These are phyloP conservation scores for Trametes sp. DNA, from an alignment of 1,284 basidiomycete genomes.

Conservation along the genomic window DNA sequence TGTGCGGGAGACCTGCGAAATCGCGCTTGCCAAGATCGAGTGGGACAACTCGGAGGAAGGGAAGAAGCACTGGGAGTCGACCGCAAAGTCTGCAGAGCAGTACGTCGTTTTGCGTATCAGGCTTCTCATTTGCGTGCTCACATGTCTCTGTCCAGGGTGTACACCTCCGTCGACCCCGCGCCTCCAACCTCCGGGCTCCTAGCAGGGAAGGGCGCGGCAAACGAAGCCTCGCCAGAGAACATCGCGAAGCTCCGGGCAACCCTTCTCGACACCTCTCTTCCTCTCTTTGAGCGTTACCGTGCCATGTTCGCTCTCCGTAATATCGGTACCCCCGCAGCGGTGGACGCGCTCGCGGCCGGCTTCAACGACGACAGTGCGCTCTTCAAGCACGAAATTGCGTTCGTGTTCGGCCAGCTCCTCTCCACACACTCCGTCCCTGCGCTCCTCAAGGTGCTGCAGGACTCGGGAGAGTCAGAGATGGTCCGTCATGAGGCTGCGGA, in stretches of 20 bases:
- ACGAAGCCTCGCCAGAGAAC: slow-evolving; percentile 54
- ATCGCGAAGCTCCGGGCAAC: slow-evolving; percentile 66
- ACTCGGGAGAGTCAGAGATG: slow-evolving; percentile 90
- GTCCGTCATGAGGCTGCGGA: slow-evolving; percentile 99
- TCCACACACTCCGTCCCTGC: slow-evolving; percentile 90
- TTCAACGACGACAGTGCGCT: slow-evolving; percentile 88
- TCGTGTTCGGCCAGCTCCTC: slow-evolving; percentile 96
- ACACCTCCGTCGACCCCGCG: slow-evolving; percentile 96
- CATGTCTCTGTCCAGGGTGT: slow-evolving; percentile 52
- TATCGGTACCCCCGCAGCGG: slow-evolving; percentile 81
- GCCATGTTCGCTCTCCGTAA: slow-evolving; percentile 99
- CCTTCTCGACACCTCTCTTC: slow-evolving; percentile 73
- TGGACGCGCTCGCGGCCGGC: slow-evolving; percentile 91
- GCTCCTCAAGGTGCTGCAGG: slow-evolving; percentile 80
- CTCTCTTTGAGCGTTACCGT: slow-evolving; percentile 94
- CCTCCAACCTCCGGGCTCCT: slow-evolving; percentile 77
- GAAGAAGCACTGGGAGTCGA: slow-evolving; percentile 49
- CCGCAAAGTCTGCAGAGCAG: slow-evolving; percentile 44
- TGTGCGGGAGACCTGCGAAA: slow-evolving; percentile 97
- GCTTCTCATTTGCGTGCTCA: not conserved
- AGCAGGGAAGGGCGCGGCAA: slow-evolving; percentile 56
- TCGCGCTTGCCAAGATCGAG: slow-evolving; percentile 94
- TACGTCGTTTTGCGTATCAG: slow-evolving; percentile 32
- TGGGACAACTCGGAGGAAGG: slow-evolving; percentile 89
- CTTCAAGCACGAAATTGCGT: slow-evolving; percentile 99